Conservation (phyloP, 495 filamentous ascomycete species). For the Rhypophila decipiens region DNA sequence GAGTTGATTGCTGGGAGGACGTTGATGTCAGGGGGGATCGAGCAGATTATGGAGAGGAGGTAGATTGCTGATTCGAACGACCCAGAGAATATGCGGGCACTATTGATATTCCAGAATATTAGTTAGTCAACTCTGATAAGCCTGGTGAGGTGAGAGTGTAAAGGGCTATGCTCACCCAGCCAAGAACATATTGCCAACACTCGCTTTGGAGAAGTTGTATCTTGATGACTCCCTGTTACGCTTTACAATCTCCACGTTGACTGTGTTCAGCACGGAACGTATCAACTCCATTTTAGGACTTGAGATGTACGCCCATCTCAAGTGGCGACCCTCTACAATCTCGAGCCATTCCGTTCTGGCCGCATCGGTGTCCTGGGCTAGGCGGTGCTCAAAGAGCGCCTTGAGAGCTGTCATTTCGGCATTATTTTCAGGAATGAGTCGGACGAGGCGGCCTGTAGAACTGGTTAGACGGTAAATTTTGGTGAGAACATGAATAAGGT, state of each 20-base stretch:
- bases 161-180: constrained; percentile 44
- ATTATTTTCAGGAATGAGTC: constrained; percentile 68
- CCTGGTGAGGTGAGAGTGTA: constrained; percentile 14
- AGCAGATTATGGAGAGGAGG: constrained; percentile 72
- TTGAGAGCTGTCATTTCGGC: constrained; percentile 67
- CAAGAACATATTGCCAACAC: constrained; percentile 90
- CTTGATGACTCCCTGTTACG: constrained; percentile 66
- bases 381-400: constrained; percentile 77
- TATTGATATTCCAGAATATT: constrained; percentile 1
- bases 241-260: constrained; percentile 90
- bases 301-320: constrained; percentile 68
- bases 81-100: constrained; percentile 73
- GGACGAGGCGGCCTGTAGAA: constrained; percentile 73
- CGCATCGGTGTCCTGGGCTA: constrained; percentile 47
- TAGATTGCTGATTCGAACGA: constrained; percentile 79
- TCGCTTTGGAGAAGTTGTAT: constrained; percentile 84
- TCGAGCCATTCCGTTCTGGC: constrained; percentile 76
- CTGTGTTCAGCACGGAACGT: constrained; percentile 76
- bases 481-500: background rate
- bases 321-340: constrained; percentile 74
- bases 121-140: too few species aligned
- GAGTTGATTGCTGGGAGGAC: constrained; percentile 89
- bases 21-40: constrained; percentile 63
- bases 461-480: background rate
- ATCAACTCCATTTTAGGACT: constrained; percentile 87